Evolutionary conservation across 2,329 filamentous ascomycete species (phyloP).

Genomic region (Aureobasidium sp.): DNA sequence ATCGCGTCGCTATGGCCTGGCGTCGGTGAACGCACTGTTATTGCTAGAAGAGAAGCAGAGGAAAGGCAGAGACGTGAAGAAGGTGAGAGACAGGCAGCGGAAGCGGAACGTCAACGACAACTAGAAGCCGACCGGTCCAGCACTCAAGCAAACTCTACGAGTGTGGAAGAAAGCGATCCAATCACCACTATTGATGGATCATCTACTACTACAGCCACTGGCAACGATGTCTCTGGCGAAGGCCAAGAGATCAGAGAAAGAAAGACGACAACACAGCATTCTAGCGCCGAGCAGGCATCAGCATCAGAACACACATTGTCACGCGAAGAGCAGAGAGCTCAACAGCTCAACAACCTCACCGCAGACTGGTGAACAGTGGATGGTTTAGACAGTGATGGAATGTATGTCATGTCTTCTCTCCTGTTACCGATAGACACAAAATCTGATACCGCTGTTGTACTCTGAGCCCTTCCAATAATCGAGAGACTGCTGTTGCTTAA

Average conservation of each 20-base stretch:
- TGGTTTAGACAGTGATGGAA: too few relatives aligned
- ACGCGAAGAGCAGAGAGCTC: background rate
- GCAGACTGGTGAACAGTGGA: background rate
- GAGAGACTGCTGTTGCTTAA: too few relatives aligned
- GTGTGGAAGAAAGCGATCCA: background rate
- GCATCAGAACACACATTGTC: background rate
- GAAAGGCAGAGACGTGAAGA: conserved; percentile 25
- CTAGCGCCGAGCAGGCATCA: background rate
- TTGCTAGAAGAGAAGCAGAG: conserved; percentile 39
- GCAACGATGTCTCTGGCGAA: background rate
- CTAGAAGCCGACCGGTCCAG: background rate
- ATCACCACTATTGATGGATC: background rate
- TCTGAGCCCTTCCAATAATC: too few relatives aligned
- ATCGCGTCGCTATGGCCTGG: conserved; percentile 54
- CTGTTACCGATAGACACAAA: too few relatives aligned
- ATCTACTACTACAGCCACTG: background rate
- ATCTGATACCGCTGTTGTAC: too few relatives aligned
- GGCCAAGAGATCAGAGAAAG: background rate
- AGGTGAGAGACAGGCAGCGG: conserved; percentile 7
- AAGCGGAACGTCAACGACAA: conserved; percentile 10
- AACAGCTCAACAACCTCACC: background rate
- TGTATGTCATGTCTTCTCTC: too few relatives aligned
- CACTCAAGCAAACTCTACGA: background rate
- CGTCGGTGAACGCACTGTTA: conserved; percentile 52
- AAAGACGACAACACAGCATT: background rate